Conservation (phyloP, 805 yeast species). For the Yarrowia yakushimensis region DNA sequence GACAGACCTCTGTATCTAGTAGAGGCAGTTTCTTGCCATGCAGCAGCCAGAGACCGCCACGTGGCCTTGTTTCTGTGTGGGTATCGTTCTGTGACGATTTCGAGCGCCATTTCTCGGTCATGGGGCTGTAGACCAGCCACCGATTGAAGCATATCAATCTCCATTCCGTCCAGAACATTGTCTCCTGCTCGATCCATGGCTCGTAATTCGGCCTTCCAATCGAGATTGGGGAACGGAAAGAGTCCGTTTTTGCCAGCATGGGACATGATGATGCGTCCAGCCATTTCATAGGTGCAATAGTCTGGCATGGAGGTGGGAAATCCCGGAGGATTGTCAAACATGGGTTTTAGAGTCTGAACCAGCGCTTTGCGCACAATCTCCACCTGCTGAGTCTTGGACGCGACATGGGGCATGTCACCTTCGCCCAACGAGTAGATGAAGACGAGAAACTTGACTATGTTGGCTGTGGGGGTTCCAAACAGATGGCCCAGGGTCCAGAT, state of each 20-base stretch:
- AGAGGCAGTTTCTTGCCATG: background rate
- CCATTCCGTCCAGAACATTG: background rate
- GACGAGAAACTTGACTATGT: background rate
- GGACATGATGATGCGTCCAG: background rate
- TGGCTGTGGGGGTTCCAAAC: background rate
- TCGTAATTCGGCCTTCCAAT: background rate
- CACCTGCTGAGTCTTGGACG: background rate
- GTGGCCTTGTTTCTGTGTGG: background rate
- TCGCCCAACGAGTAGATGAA: background rate
- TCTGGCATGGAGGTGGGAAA: background rate
- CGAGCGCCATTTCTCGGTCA: background rate
- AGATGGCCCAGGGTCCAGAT: background rate
- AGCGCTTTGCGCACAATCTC: background rate
- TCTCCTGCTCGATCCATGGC: background rate
- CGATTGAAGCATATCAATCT: background rate
- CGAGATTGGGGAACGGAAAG: background rate
- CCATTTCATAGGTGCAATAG: background rate
- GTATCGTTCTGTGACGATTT: background rate
- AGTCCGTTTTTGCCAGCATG: background rate
- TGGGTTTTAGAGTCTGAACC: background rate
- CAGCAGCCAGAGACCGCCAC: background rate
- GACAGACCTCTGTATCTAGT: background rate
- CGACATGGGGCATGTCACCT: background rate
- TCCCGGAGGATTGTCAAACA: background rate
- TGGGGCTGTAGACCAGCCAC: background rate